Conservation (phyloP, 208 protist genomes). For the Trypanosoma melophagium region DNA sequence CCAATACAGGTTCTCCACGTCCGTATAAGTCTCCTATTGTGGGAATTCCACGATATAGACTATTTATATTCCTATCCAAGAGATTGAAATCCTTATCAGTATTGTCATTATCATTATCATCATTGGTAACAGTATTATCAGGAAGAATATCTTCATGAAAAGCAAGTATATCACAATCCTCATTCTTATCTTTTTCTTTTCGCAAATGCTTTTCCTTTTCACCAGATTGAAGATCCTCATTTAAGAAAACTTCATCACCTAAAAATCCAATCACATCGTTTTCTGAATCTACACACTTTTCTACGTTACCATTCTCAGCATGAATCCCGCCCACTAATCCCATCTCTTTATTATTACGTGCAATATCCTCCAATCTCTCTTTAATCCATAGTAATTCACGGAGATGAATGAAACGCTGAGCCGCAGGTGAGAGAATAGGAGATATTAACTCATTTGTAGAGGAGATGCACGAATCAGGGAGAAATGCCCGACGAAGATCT, state of each 20-base stretch:
- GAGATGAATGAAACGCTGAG: slow-evolving; percentile 44
- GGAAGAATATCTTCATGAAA: too few species aligned
- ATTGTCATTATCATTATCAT: not conserved
- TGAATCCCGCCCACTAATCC: slow-evolving; percentile 17
- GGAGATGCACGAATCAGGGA: slow-evolving; percentile 13
- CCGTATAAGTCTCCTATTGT: slow-evolving; percentile 55
- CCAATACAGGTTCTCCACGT: slow-evolving; percentile 63
- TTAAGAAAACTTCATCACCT: slow-evolving; percentile 25
- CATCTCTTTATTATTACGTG: slow-evolving; percentile 34
- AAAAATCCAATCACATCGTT: slow-evolving; percentile 38
- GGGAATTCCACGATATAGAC: slow-evolving; percentile 26
- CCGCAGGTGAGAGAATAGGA: slow-evolving; percentile 13
- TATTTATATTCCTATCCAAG: not conserved
- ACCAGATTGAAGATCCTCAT: not conserved
- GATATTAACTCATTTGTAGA: not conserved
- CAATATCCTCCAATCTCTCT: slow-evolving; percentile 37
- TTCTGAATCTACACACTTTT: slow-evolving; percentile 38
- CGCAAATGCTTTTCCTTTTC: too few species aligned
- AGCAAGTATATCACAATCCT: too few species aligned
- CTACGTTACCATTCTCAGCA: not conserved
- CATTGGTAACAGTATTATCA: not conserved
- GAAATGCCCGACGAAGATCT: slow-evolving; percentile 29
- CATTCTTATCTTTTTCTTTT: too few species aligned
- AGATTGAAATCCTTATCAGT: slow-evolving; percentile 14
- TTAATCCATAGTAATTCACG: slow-evolving; percentile 69